Evolutionary conservation across 108 stramenopile genomes (phyloP), one percentile per base, ranked within the genome.

Genomic region (Aurantiochytrium sp.): DNA sequence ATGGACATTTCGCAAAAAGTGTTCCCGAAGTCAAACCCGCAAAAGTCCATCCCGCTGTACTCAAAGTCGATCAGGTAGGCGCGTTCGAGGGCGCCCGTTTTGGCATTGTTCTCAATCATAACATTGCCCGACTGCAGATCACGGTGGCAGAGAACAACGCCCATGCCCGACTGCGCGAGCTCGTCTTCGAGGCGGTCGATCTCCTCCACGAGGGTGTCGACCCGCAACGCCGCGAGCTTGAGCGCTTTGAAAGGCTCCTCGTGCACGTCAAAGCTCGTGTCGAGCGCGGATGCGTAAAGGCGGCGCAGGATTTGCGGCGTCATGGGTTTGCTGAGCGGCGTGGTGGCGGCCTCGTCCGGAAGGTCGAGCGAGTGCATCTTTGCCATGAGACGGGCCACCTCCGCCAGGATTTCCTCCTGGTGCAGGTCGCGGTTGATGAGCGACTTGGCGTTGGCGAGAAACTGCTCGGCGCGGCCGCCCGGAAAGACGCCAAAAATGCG

Each of bases 1-100:
- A 81, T 81, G n/a, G 73, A 81, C 73, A 81, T 81, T 30, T 81
- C 73, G 73, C 24, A 22, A n/a, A 81, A 81, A 24, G 45, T 48
- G 73, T 81, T 81, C 19, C 73, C 73, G 32, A 48, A 81, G 73
- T 81, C 73, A 30, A 81, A 81, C 12, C 42, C 73, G 39, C 73
- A 81, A 48, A 48, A 81, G 73, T 81, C 73, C 73, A 39, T 48
- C 10, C 73, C 73, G 24, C 73, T 48, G 39, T 81, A 81, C 73
- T 81, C 73, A 2, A 81, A 81, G 73, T 81, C 73, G 24, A 81
- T 81, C 21, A 81, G 73, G 39, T 81, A 81, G 32, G 45, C 73
- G 24, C 45, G 42, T 24, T 81, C 24, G 39, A 81, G 39, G n/a
- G 2, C 73, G 6, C 45, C 73, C n/a, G 39, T 12, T 24, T 41